Evolutionary conservation across 805 yeast species (phyloP).

Genomic region (Kazachstania kunashirensis): DNA sequence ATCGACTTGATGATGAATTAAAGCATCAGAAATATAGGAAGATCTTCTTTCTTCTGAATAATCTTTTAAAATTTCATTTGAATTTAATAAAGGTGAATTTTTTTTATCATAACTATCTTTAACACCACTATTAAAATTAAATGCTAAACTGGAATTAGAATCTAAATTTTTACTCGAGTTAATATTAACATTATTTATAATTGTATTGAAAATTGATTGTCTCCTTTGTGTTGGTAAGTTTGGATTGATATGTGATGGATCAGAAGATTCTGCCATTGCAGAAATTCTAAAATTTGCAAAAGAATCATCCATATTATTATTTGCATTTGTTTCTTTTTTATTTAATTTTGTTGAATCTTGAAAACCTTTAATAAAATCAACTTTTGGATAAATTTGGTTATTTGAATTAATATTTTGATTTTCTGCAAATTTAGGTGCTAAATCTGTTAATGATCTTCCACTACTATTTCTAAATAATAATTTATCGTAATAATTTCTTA

Average conservation of each 20-base stretch:
- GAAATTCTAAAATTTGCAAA: slow-evolving; percentile 1
- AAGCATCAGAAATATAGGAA: slow-evolving; percentile 59
- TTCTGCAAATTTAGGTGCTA: slow-evolving; percentile 13
- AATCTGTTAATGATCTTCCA: slow-evolving; percentile 28
- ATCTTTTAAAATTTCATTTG: not conserved
- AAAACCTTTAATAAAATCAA: slow-evolving; percentile 24
- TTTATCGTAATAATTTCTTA: slow-evolving; percentile 28
- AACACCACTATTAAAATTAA: not conserved
- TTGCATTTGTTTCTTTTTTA: not conserved
- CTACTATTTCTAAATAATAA: slow-evolving; percentile 25
- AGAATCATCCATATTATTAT: not conserved
- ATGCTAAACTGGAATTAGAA: not conserved
- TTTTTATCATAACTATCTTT: not conserved
- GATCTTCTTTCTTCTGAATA: slow-evolving; percentile 50
- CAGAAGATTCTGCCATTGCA: not conserved
- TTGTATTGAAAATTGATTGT: slow-evolving; percentile 10
- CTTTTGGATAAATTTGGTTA: slow-evolving; percentile 2
- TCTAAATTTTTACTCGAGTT: not conserved
- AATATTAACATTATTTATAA: not conserved
- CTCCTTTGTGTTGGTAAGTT: slow-evolving; percentile 4
- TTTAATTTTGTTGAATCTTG: not conserved
- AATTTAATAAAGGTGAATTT: not conserved
- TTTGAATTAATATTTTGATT: not conserved
- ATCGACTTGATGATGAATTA: slow-evolving; percentile 29
- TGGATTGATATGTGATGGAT: no score